Evolutionary conservation across 164 flowering plant genomes (phyloP).

Genomic region (Tetrastigma voinierianum): DNA sequence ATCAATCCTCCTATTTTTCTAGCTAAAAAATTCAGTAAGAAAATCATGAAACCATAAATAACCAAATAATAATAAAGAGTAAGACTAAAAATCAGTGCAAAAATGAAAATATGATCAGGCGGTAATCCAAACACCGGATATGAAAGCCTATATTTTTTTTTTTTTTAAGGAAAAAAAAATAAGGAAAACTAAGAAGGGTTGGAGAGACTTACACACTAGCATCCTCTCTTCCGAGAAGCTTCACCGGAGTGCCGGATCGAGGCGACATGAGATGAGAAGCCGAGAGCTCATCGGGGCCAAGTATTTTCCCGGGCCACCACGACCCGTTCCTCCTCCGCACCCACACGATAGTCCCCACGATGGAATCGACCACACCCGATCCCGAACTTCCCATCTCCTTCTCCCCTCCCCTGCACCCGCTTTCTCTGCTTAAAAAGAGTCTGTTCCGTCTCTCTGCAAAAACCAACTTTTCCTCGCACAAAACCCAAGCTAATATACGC

Average conservation of each 20-base stretch:
- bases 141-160: too few relatives aligned
- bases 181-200: neutral
- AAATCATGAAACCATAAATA: too few relatives aligned
- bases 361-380: slow-evolving; percentile 38
- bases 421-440: slow-evolving; percentile 3
- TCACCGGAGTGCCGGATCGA: slow-evolving; percentile 93
- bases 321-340: slow-evolving; percentile 95
- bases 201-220: slow-evolving; percentile 84
- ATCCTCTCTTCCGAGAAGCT: slow-evolving; percentile 96
- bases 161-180: neutral
- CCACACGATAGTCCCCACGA: slow-evolving; percentile 88
- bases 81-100: too few relatives aligned
- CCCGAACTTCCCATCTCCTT: slow-evolving; percentile 43
- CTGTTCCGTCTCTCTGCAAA: neutral
- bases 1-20: too few relatives aligned
- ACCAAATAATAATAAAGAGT: too few relatives aligned
- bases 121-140: neutral
- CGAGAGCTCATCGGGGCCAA: slow-evolving; percentile 71
- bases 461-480: neutral
- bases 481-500: neutral
- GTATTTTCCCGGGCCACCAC: slow-evolving; percentile 99
- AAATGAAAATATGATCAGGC: too few relatives aligned
- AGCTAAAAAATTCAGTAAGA: too few relatives aligned
- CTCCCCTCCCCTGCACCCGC: slow-evolving; percentile 12
- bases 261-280: slow-evolving; percentile 81